Conservation (phyloP, 2,329 filamentous ascomycete genomes). For the Penicillium sp. region DNA sequence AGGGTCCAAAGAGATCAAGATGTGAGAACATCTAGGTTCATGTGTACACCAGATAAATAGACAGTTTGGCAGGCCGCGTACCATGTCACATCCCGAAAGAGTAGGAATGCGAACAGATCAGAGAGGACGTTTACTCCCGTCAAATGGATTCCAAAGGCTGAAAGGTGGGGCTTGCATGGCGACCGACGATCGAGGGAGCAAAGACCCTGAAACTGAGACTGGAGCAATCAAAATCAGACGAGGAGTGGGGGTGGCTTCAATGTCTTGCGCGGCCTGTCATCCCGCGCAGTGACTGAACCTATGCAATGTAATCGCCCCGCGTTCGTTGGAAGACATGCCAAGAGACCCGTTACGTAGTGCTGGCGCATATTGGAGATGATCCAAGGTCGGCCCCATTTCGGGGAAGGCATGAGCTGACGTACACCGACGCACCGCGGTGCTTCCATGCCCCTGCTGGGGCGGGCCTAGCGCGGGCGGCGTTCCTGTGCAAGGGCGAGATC, state of each 20-base stretch:
- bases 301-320: not conserved
- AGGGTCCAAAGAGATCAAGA: constrained; percentile 4
- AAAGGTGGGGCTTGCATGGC: constrained; percentile 13
- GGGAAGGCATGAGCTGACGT: constrained; percentile 19
- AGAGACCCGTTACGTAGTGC: not conserved
- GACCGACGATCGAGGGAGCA: constrained; percentile 8
- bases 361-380: constrained; percentile 4
- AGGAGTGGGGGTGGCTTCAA: not conserved
- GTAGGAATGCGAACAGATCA: constrained; percentile 8
- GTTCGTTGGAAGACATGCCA: not conserved
- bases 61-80: constrained; percentile 1
- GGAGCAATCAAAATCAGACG: not conserved
- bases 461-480: constrained; percentile 10
- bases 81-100: constrained; percentile 4
- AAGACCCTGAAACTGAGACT: constrained; percentile 7
- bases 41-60: not conserved
- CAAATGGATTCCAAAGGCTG: constrained; percentile 13
- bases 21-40: not conserved
- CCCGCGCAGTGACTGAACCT: not conserved
- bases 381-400: constrained; percentile 1
- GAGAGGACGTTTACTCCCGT: constrained; percentile 1
- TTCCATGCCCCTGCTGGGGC: constrained; percentile 8
- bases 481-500: constrained; percentile 10
- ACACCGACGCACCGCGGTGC: constrained; percentile 9
- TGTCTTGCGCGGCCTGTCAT: not conserved